phyloP scores from a whole-genome alignment of 1,284 basidiomycete genomes.

The Trichosporon ovoides region DNA sequence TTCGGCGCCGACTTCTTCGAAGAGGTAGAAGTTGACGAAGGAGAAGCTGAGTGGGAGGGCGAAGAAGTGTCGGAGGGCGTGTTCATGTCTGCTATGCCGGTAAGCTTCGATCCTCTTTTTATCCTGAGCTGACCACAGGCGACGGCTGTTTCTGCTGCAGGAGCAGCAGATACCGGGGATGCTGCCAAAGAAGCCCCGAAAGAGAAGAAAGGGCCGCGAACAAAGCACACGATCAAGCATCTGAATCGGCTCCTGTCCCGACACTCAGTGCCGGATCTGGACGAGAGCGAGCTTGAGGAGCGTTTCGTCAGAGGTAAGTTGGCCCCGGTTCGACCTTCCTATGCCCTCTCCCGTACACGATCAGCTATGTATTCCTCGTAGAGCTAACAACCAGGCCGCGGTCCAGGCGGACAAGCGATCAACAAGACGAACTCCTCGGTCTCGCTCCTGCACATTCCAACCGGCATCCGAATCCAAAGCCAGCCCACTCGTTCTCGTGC shows the following conservation, averaged over 20 bases:
- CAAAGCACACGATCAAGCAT: conserved; percentile 32
- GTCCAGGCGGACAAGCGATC: conserved; percentile 51
- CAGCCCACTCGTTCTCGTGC: conserved; percentile 51
- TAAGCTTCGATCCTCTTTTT: conserved; percentile 2
- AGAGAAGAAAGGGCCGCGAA: not conserved
- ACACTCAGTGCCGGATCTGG: conserved; percentile 29
- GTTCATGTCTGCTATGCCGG: conserved; percentile 10
- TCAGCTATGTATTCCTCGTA: no score
- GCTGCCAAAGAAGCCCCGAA: not conserved
- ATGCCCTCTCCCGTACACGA: no score
- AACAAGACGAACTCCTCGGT: conserved; percentile 51
- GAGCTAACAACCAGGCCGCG: conserved; percentile 47
- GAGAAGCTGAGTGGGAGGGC: conserved; percentile 13
- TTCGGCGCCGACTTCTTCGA: conserved; percentile 12
- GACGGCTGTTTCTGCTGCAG: not conserved
- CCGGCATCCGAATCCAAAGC: conserved; percentile 48
- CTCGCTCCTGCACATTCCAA: conserved; percentile 48
- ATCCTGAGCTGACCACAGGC: not conserved
- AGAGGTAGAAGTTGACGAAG: conserved; percentile 14
- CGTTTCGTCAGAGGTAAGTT: conserved; percentile 47
- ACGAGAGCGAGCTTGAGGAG: conserved; percentile 46
- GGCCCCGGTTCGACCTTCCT: no score
- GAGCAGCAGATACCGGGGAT: not conserved
- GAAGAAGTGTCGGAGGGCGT: conserved; percentile 20
- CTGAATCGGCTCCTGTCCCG: conserved; percentile 36